Evolutionary conservation across 768 basidiomycete species (phyloP).

Genomic region (Lactarius indigo): DNA sequence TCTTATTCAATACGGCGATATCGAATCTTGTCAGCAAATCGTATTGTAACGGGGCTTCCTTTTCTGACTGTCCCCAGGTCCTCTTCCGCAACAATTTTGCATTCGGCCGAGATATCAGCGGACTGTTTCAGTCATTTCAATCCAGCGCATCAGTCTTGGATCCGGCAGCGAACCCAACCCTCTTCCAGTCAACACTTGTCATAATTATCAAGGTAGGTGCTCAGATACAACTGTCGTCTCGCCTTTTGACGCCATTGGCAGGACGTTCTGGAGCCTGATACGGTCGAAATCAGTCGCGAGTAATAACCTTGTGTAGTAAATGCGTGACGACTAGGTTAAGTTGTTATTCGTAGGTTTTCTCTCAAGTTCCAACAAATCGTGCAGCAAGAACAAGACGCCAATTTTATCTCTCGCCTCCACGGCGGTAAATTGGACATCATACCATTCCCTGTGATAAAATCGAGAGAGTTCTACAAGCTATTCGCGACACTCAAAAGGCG

Average conservation of each 20-base stretch:
- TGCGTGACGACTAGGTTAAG: background rate
- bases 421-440: constrained; percentile 52
- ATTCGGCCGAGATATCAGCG: constrained; percentile 53
- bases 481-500: constrained; percentile 45
- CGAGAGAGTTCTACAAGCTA: constrained; percentile 53
- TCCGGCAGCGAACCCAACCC: constrained; percentile 51
- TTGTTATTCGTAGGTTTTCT: constrained; percentile 34
- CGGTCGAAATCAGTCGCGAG: constrained; percentile 54
- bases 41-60: constrained; percentile 39
- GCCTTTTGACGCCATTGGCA: constrained; percentile 25
- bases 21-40: constrained; percentile 52
- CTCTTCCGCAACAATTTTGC: constrained; percentile 38
- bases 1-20: constrained; percentile 61
- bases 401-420: constrained; percentile 62
- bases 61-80: constrained; percentile 40
- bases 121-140: constrained; percentile 59
- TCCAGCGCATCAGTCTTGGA: constrained; percentile 53
- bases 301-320: background rate
- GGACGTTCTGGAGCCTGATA: constrained; percentile 63
- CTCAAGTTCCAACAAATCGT: constrained; percentile 59
- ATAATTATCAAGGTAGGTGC: constrained; percentile 57
- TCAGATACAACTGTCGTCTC: background rate
- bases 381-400: constrained; percentile 54
- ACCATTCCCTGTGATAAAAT: constrained; percentile 44
- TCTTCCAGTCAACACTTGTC: constrained; percentile 55